Evolutionary conservation across 495 filamentous ascomycete species (phyloP), one percentile per base, ranked within the genome.

Genomic region (Lepraria neglecta): DNA sequence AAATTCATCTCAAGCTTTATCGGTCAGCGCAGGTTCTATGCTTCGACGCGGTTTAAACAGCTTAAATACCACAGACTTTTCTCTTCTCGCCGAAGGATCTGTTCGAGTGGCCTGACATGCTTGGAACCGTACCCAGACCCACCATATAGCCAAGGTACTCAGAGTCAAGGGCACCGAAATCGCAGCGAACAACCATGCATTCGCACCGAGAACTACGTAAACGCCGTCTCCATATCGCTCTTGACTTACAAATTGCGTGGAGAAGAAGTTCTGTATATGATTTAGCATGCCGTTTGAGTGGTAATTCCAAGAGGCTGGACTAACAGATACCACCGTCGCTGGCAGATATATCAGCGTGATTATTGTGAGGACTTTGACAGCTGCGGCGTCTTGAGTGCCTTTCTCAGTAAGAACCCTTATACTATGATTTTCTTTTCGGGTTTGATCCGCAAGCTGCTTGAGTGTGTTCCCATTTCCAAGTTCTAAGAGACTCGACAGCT

Each of bases 271-370:
- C 74, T 76, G 43, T 14, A 12, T 19, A 11, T 3, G 35, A 27
- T 59, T 64, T 12, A 65, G 60, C n/a, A n/a, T 48, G 3, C 11
- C n/a, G 7, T 14, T 24, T 6, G 45, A 47, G 6, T 2, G 15
- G 24, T n/a, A 47, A 11, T 11, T 11, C 46, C 21, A 10, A 44
- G n/a, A n/a, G n/a, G 33, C 6, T 38, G 19, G 19, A 62, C 72
- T 42, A 56, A 75, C 74, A 6, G 72, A 68, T 28, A 76, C 72
- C 21, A 74, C 65, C 0, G 73, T 73, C 5, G 67, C 59, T 0
- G 74, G 74, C 11, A 76, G 59, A 42, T 71, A 76, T 15, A 76
- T 60, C 11, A 76, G 43, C 1, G 68, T 69, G 19, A 76, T 72
- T 0, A 74, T 52, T 3, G 73, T 75, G 24, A 76, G 54, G 17